A percentile compares a stretch with the other conserved stretches of the same genome.
These are phyloP conservation scores for Phytophthora idaei DNA, from an alignment of 352 stramenopile genomes.

Conservation along the genomic window DNA sequence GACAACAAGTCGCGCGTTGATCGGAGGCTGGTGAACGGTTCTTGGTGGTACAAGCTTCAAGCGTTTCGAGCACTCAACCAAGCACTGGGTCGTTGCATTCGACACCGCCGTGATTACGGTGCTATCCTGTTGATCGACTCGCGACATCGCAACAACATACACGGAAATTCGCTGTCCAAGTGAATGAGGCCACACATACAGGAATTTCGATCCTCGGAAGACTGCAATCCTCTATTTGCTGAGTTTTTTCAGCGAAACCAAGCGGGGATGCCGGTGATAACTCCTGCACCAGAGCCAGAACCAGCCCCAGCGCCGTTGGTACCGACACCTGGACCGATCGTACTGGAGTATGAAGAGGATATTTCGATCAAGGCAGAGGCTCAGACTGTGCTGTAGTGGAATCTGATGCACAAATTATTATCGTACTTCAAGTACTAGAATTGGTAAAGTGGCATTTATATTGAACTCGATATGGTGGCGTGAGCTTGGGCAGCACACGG, in stretches of 20 bases:
- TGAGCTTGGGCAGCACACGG: not conserved
- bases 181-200: conserved; percentile 75
- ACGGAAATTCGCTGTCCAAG: conserved; percentile 69
- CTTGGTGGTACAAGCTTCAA: conserved; percentile 97
- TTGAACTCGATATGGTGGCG: too few species aligned
- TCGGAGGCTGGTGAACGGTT: conserved; percentile 58
- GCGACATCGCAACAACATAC: conserved; percentile 54
- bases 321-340: not conserved
- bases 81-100: conserved; percentile 97
- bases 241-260: not conserved
- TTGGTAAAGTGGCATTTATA: not conserved
- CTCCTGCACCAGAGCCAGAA: not conserved
- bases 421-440: not conserved
- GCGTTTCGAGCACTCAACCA: conserved; percentile 98
- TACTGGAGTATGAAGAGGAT: not conserved
- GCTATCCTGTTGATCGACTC: conserved; percentile 97
- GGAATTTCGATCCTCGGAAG: conserved; percentile 59
- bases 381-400: not conserved
- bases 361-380: not conserved
- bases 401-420: too few species aligned
- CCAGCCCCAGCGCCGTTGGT: not conserved
- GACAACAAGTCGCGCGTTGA: conserved; percentile 65
- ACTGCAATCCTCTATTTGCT: conserved; percentile 40
- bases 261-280: not conserved
- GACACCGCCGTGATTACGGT: conserved; percentile 97